Conservation (phyloP, 2,329 filamentous ascomycete genomes). For the Pseudocercospora musae region DNA sequence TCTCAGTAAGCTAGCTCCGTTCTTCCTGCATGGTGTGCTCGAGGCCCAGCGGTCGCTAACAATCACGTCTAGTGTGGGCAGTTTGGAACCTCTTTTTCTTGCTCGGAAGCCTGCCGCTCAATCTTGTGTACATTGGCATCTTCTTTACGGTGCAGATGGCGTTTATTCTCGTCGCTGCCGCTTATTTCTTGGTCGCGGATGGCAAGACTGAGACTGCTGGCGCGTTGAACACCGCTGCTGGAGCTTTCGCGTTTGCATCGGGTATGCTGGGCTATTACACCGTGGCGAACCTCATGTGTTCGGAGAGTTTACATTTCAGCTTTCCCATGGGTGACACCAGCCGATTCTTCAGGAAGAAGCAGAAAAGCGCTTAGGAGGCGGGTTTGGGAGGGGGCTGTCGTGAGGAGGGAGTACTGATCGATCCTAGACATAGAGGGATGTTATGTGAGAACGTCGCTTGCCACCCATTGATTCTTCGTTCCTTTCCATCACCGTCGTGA, state of each 20-base stretch:
- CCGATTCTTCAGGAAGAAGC: conserved; percentile 39
- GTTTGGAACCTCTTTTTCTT: conserved; percentile 48
- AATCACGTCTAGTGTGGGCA: conserved; percentile 42
- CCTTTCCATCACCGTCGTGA: neutral
- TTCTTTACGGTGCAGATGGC: conserved; percentile 48
- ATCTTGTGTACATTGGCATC: conserved; percentile 49
- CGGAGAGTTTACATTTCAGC: conserved; percentile 38
- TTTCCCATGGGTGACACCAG: conserved; percentile 45
- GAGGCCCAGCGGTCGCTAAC: neutral
- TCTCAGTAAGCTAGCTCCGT: conserved; percentile 38
- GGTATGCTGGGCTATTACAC: conserved; percentile 49
- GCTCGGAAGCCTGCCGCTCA: conserved; percentile 45
- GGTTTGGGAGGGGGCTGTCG: neutral
- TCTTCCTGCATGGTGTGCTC: neutral
- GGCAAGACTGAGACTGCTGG: conserved; percentile 35
- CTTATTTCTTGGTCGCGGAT: conserved; percentile 48
- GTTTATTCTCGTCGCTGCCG: conserved; percentile 44
- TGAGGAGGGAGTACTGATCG: neutral
- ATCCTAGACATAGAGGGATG: neutral
- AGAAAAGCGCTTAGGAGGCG: conserved; percentile 13
- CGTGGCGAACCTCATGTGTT: conserved; percentile 43
- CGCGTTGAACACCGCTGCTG: conserved; percentile 45
- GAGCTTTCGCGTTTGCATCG: conserved; percentile 47
- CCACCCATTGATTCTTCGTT: neutral
- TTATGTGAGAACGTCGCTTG: neutral